Conservation (phyloP, 2,329 filamentous ascomycete species). For the Alternaria metachromatica region DNA sequence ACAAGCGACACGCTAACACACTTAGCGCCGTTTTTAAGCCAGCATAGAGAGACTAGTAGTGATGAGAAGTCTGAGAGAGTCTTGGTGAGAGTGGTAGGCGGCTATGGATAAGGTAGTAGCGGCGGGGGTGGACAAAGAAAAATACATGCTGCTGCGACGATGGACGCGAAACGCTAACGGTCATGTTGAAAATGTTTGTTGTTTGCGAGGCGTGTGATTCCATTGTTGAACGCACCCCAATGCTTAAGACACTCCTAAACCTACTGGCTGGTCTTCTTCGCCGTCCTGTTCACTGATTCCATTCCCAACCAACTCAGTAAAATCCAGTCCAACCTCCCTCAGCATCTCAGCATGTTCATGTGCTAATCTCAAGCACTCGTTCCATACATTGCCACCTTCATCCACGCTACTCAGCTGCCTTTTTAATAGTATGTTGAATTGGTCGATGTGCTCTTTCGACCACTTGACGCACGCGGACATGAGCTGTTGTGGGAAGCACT, state of each 20-base stretch:
- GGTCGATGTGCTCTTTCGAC: slow-evolving; percentile 94
- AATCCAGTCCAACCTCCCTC: slow-evolving; percentile 86
- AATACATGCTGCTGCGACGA: background rate
- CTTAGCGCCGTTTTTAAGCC: background rate
- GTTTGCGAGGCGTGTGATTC: background rate
- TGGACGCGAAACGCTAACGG: background rate
- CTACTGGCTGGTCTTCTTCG: slow-evolving; percentile 19
- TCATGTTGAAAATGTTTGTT: no score
- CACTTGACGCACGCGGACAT: slow-evolving; percentile 97
- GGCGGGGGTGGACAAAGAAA: background rate
- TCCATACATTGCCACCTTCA: slow-evolving; percentile 76
- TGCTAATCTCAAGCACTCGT: slow-evolving; percentile 81
- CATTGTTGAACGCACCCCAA: background rate
- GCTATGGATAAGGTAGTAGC: background rate
- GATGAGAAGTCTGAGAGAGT: slow-evolving; percentile 9
- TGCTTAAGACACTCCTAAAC: slow-evolving; percentile 34
- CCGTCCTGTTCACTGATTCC: slow-evolving; percentile 20
- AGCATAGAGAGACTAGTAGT: background rate
- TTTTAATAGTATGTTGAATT: slow-evolving; percentile 82
- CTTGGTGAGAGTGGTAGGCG: slow-evolving; percentile 13
- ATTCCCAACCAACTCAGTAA: slow-evolving; percentile 76
- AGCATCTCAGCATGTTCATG: slow-evolving; percentile 81
- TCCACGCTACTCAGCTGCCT: slow-evolving; percentile 89
- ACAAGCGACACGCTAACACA: slow-evolving; percentile 10
- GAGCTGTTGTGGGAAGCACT: slow-evolving; percentile 77